Conservation (phyloP, 129 eudicot species). For the Cynara cardunculus region DNA sequence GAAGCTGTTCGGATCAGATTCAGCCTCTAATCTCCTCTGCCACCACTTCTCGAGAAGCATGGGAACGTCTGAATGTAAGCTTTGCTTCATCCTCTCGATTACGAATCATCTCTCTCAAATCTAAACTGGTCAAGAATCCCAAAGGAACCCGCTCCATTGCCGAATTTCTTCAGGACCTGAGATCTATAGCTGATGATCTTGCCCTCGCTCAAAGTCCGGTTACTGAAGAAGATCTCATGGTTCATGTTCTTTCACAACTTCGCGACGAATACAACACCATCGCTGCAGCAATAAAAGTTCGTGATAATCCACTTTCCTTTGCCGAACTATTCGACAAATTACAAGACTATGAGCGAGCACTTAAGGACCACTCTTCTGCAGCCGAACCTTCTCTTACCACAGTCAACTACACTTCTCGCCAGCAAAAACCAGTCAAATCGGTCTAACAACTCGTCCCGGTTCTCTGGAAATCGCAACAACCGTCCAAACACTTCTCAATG, state of each 20-base stretch:
- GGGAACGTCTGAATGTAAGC: not conserved
- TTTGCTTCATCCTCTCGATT: not conserved
- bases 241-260: not conserved
- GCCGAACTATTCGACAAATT: not conserved
- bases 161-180: not conserved
- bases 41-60: not conserved
- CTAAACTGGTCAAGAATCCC: not conserved
- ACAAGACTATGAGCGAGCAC: not conserved
- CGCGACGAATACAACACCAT: not conserved
- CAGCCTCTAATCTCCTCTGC: not conserved
- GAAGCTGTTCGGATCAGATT: not conserved
- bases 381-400: not conserved
- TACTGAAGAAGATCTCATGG: not conserved
- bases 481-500: not conserved
- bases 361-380: not conserved
- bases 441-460: not conserved
- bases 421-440: not conserved
- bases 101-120: not conserved
- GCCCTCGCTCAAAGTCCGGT: not conserved
- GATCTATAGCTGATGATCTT: not conserved
- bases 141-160: not conserved
- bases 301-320: not conserved
- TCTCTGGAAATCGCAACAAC: not conserved
- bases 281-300: not conserved
- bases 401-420: not conserved